Evolutionary conservation across 148 eudicot genomes (phyloP).

Genomic region (Arbutus unedo): DNA sequence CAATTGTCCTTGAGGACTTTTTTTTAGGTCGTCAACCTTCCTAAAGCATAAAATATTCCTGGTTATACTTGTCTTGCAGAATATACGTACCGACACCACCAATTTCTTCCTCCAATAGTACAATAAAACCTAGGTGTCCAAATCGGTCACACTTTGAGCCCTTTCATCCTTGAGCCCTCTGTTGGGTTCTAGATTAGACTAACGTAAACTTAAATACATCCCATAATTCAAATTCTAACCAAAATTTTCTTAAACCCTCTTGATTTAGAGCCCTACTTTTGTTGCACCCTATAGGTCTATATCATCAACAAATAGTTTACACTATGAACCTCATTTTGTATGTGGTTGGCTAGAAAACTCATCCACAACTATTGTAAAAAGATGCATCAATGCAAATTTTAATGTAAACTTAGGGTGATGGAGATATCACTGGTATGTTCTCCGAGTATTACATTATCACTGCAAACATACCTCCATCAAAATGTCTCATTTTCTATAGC

Average conservation of each 20-base stretch:
- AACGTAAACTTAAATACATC: background rate
- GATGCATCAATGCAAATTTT: too few relatives aligned
- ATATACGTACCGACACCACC: background rate
- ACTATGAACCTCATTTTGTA: background rate
- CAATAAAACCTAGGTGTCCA: background rate
- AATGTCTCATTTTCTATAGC: background rate
- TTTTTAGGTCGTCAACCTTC: background rate
- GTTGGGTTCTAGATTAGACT: background rate
- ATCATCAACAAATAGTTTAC: background rate
- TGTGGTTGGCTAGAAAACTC: too few relatives aligned
- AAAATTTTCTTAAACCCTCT: background rate
- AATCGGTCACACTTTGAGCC: too few relatives aligned
- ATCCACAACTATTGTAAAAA: too few relatives aligned
- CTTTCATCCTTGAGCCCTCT: too few relatives aligned
- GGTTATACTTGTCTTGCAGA: background rate
- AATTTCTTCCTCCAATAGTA: background rate
- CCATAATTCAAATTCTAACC: background rate
- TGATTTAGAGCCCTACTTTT: background rate
- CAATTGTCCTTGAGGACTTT: too few relatives aligned
- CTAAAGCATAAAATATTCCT: background rate
- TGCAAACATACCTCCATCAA: background rate
- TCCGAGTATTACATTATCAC: background rate
- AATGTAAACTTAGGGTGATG: background rate
- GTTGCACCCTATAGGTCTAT: background rate
- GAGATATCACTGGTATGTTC: background rate